These are phyloP conservation scores for Kodamaea plutei DNA, from an alignment of 1,139 yeast species.

Conservation along the genomic window DNA sequence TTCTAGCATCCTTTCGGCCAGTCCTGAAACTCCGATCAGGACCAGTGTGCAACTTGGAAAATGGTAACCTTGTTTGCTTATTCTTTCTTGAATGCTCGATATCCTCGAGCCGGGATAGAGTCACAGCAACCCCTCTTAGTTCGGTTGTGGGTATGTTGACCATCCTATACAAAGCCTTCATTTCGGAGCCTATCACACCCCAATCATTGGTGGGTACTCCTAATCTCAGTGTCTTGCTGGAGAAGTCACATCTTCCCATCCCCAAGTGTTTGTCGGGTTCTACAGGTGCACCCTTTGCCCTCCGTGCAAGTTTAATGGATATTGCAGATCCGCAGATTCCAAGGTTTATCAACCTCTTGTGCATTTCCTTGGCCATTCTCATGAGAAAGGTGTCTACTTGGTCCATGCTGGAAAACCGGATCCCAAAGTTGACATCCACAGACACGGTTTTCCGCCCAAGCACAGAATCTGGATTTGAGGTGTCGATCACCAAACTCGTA, in stretches of 20 bases:
- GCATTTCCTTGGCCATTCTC: conserved; percentile 57
- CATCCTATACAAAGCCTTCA: conserved; percentile 53
- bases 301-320: conserved; percentile 59
- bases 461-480: conserved; percentile 40
- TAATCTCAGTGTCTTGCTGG: conserved; percentile 55
- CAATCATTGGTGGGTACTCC: conserved; percentile 62
- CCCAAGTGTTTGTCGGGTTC: conserved; percentile 80
- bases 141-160: conserved; percentile 62
- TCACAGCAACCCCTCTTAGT: conserved; percentile 75
- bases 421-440: conserved; percentile 90
- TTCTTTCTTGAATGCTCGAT: conserved; percentile 25
- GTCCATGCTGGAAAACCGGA: conserved; percentile 56
- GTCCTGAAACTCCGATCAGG: background rate
- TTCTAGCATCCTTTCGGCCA: conserved; percentile 1
- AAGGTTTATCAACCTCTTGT: conserved; percentile 45
- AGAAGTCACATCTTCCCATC: conserved; percentile 71
- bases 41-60: conserved; percentile 11
- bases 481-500: conserved; percentile 48
- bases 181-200: conserved; percentile 59
- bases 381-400: conserved; percentile 65
- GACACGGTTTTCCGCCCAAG: conserved; percentile 70
- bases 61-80: conserved; percentile 44
- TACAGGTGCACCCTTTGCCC: conserved; percentile 64
- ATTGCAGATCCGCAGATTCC: conserved; percentile 53
- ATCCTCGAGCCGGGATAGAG: conserved; percentile 52